Evolutionary conservation across 2,329 filamentous ascomycete species (phyloP), one percentile per base, ranked within the genome.

Genomic region (Cytospora piceae): DNA sequence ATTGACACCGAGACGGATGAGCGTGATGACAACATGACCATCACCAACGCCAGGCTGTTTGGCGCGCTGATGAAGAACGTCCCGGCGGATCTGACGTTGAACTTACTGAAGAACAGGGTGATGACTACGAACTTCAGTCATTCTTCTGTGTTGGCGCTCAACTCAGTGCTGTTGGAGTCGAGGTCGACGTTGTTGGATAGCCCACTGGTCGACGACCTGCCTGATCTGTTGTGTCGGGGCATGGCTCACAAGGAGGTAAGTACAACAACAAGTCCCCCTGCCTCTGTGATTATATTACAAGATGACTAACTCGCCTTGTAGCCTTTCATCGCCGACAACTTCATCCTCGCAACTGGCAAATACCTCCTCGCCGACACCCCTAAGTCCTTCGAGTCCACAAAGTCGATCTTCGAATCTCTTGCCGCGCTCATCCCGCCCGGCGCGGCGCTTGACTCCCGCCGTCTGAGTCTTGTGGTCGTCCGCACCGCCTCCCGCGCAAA

Each of bases 51-150:
- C 32, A 93, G 91, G 74, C 85, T 99, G 20, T 85, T 99, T 17
- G 94, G 94, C 58, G 93, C 93, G 3, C 85, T 99, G 60, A 90
- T 97, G 72, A 94, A 93, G 80, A 93, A 94, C 68, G 85, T 98
- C 8, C 88, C 93, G 0, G 78, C 84, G 34, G 91, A 96, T 17
- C 86, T 86, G 66, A 91, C 92, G 2, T 77, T 80, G 20, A 73
- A 73, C 17, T 73, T 87, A 63, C 77, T 86, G 60, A 91, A 88
- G 79, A 89, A 89, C 72, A 88, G 94, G 29, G 91, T 95, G n/a
- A 83, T 97, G 59, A 90, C 90, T 6, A 83, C 87, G 9, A 85
- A 93, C 66, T 89, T 91, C 72, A 94, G 83, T 70, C 89, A 90
- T 71, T 85, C 92, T 0, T 96, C 94, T 0, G 86, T 96, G 5